These are phyloP conservation scores for Thermomyces lanuginosus DNA, from an alignment of 2,329 filamentous ascomycete genomes.

Conservation along the genomic window DNA sequence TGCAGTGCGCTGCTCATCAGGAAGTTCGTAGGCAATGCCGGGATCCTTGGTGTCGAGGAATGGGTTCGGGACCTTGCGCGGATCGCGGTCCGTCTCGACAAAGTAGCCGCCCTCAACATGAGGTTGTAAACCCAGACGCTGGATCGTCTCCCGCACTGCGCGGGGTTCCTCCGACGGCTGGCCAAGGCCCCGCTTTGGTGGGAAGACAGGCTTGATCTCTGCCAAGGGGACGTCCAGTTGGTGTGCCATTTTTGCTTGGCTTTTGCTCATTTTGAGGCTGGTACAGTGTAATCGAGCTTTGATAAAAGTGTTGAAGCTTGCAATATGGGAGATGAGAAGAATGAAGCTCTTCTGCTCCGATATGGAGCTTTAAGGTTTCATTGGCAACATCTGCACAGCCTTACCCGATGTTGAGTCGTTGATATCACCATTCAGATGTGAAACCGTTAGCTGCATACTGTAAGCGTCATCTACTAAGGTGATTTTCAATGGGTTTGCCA, in stretches of 20 bases:
- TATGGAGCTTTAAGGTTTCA: no score
- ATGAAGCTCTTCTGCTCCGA: no score
- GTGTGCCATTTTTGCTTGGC: constrained; percentile 3
- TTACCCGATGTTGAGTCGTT: no score
- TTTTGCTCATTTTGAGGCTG: background rate
- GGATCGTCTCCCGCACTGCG: constrained; percentile 24
- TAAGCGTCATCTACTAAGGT: no score
- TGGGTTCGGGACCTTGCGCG: constrained; percentile 38
- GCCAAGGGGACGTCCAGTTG: constrained; percentile 7
- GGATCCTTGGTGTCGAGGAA: constrained; percentile 20
- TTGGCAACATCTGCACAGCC: no score
- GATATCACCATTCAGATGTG: no score
- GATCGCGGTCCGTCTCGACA: constrained; percentile 42
- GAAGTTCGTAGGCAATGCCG: constrained; percentile 19
- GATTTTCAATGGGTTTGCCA: no score
- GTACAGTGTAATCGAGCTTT: no score
- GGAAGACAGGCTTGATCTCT: constrained; percentile 14
- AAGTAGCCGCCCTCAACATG: constrained; percentile 53
- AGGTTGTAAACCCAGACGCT: constrained; percentile 32
- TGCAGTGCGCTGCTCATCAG: constrained; percentile 8
- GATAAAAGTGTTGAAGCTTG: no score
- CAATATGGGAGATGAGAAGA: no score
- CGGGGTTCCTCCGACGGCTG: constrained; percentile 17
- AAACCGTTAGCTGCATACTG: no score
- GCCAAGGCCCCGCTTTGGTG: constrained; percentile 6